These are phyloP conservation scores for Ampelocalamus luodianensis DNA, from an alignment of 176 grass and related monocot species.

Conservation along the genomic window DNA sequence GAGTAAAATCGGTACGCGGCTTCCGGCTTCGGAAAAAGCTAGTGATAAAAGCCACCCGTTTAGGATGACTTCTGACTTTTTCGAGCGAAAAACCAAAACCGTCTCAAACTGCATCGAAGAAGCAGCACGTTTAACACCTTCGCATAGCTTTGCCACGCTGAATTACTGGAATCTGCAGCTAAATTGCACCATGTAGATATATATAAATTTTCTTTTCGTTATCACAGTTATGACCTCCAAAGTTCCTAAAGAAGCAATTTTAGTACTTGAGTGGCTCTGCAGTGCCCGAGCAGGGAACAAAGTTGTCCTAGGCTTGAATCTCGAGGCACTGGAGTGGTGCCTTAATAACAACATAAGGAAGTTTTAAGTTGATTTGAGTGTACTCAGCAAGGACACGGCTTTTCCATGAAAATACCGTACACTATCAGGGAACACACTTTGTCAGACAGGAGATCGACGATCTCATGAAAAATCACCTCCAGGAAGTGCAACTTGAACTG, in stretches of 20 bases:
- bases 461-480: conserved; percentile 20
- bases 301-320: conserved; percentile 50
- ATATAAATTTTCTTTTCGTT: background rate
- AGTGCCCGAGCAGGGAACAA: conserved; percentile 45
- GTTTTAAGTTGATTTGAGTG: too few species aligned
- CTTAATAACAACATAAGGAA: background rate
- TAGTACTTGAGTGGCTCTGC: conserved; percentile 57
- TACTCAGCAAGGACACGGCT: too few species aligned
- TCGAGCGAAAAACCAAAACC: too few species aligned
- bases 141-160: background rate
- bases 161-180: background rate
- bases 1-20: too few species aligned
- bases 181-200: too few species aligned
- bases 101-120: background rate
- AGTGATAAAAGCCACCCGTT: too few species aligned
- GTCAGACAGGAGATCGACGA: conserved; percentile 34
- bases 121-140: background rate
- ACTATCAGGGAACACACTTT: conserved; percentile 15
- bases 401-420: too few species aligned
- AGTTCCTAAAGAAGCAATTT: background rate
- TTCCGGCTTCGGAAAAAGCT: too few species aligned
- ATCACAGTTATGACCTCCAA: background rate
- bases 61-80: too few species aligned
- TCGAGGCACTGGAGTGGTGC: conserved; percentile 33
- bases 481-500: background rate